These are phyloP conservation scores for Posidonia oceanica DNA, from an alignment of 116 monocot species.

Conservation along the genomic window DNA sequence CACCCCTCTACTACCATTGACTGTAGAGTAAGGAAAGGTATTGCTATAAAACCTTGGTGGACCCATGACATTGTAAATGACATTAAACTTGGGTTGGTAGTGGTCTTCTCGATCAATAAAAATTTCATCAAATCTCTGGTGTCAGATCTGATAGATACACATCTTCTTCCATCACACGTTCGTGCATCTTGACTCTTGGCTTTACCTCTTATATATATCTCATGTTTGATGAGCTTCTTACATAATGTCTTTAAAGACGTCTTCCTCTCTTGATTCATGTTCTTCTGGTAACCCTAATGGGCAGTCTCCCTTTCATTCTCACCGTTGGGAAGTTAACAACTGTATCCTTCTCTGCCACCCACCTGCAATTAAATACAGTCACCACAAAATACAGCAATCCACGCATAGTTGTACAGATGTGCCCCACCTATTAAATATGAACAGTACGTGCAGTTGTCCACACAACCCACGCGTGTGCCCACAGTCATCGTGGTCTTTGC, in stretches of 20 bases:
- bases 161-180: not conserved
- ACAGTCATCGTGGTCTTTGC: not conserved
- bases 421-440: not conserved
- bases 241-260: not conserved
- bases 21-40: too few relatives aligned
- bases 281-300: conserved; percentile 33
- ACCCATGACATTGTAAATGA: not conserved
- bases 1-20: not conserved
- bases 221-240: too few relatives aligned
- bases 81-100: conserved; percentile 3
- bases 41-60: not conserved
- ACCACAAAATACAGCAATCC: not conserved
- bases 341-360: conserved; percentile 70
- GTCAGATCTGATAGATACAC: not conserved
- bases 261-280: not conserved
- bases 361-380: conserved; percentile 26
- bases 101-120: not conserved
- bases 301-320: conserved; percentile 58
- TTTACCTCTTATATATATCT: too few relatives aligned
- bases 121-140: not conserved
- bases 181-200: too few relatives aligned
- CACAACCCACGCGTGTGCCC: not conserved
- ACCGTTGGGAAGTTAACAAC: conserved; percentile 87
- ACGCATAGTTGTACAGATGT: too few relatives aligned
- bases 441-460: not conserved